Evolutionary conservation across 371 early-diverging fungal genomes (phyloP), one percentile per base, ranked within the genome.

Genomic region (Mortierella sp.): DNA sequence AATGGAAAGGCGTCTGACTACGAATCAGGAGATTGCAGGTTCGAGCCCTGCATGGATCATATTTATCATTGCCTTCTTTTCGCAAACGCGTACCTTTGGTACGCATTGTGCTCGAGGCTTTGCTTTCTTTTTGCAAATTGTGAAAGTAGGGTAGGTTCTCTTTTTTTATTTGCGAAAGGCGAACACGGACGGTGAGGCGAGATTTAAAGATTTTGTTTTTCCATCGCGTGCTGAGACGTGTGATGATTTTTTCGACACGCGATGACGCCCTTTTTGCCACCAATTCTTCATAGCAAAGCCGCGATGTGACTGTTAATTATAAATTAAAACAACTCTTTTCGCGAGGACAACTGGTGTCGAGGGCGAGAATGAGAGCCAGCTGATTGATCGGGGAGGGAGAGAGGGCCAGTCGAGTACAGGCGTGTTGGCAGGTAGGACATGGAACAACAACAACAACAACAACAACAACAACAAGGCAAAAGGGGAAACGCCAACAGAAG

Each of bases 11-110:
- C 81, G 81, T 81, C 81, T 81, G 81, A 81, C 81, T 82, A 82
- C 82, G 82, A 82, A 82, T 82, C 82, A 82, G 82, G 82, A 82
- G 82, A 82, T 82, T 82, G 81, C 81, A 81, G 81, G 81, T 81
- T 81, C 81, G 81, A 81, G 71, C 81, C 81, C 81, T 81, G 81
- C 81, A 48, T 81, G 74, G 81, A 81, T 81, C 81, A 81, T 1
- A 18, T 8, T 6, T 0, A 35, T 38, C 3, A 29, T 29, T 5
- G 4, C 29, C 3, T 38, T 6, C 65, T 65, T 3, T 18, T 35
- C 2, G 4, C 29, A 5, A 32, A 35, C 14, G 35, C 29, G 63
- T 48, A 1, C 41, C 7, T 41, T 41, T 35, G 35, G 41, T 1
- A 6, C 41, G 41, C 0, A 6, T 7, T 7, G 41, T 41, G 41